phyloP scores from a whole-genome alignment of 148 eudicot species.

The Spergularia marina region DNA sequence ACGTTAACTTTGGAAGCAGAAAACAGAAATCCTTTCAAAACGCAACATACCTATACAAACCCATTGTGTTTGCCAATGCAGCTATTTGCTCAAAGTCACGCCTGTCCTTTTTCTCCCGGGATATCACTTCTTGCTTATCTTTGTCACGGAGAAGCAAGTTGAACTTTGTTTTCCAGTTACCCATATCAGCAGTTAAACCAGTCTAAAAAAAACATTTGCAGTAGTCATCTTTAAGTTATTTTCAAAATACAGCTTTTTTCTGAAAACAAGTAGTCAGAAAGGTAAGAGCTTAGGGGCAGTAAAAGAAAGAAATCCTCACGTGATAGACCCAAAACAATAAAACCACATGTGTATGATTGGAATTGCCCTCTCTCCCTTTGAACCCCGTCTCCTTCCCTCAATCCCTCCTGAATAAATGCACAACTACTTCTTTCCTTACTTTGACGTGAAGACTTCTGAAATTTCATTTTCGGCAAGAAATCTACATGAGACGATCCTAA shows the following conservation, averaged over 20 bases:
- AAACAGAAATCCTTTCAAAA: background rate
- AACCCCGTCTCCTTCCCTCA: too few species aligned
- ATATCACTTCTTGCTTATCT: constrained; percentile 76
- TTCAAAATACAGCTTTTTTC: background rate
- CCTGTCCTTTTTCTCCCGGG: constrained; percentile 93
- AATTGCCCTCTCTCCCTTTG: too few species aligned
- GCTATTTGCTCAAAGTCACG: constrained; percentile 85
- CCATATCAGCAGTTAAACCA: constrained; percentile 49
- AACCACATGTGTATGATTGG: too few species aligned
- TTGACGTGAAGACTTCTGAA: too few species aligned
- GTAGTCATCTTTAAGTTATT: constrained; percentile 6
- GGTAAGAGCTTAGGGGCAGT: too few species aligned
- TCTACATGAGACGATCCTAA: too few species aligned
- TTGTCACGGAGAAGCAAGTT: constrained; percentile 48
- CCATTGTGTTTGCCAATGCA: constrained; percentile 73
- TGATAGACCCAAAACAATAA: too few species aligned
- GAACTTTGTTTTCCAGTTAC: constrained; percentile 74
- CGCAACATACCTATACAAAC: constrained; percentile 70
- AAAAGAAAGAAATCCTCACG: too few species aligned
- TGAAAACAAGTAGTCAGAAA: too few species aligned
- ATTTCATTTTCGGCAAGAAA: too few species aligned
- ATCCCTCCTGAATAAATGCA: too few species aligned
- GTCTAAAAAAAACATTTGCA: constrained; percentile 39
- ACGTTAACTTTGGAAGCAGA: constrained; percentile 5
- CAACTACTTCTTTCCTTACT: too few species aligned